These are phyloP conservation scores for Aspergillus eucalypticola DNA, from an alignment of 2,329 filamentous ascomycete genomes.

Conservation along the genomic window DNA sequence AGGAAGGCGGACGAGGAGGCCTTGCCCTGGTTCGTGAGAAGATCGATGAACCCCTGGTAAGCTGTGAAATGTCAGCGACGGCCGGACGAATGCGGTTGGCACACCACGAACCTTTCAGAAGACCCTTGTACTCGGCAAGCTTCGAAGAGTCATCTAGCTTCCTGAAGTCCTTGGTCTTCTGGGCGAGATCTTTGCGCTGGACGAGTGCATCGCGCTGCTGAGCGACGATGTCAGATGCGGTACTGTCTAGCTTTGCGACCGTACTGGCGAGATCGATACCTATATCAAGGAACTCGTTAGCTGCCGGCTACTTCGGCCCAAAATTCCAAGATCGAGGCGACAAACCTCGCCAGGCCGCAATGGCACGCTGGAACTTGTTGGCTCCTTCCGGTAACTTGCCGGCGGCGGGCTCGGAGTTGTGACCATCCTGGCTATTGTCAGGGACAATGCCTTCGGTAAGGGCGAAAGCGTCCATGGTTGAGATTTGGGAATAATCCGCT, in stretches of 20 bases:
- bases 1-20: conserved; percentile 90
- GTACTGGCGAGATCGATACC: conserved; percentile 84
- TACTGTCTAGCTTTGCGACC: conserved; percentile 82
- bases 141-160: conserved; percentile 90
- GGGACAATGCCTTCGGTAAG: conserved; percentile 43
- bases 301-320: neutral
- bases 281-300: conserved; percentile 39
- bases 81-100: neutral
- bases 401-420: conserved; percentile 25
- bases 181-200: conserved; percentile 94
- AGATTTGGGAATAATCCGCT: neutral
- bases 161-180: conserved; percentile 97
- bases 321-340: neutral
- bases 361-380: conserved; percentile 96
- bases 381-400: conserved; percentile 55
- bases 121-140: conserved; percentile 79
- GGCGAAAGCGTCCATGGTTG: conserved; percentile 47
- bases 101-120: conserved; percentile 70
- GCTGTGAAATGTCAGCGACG: conserved; percentile 53
- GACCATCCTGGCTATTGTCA: conserved; percentile 31
- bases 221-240: conserved; percentile 90
- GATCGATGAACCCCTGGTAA: conserved; percentile 96
- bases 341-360: conserved; percentile 91
- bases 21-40: conserved; percentile 94
- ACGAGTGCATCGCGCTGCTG: conserved; percentile 95